Percentiles rank a stretch among this genome's conserved stretches.
Evolutionary conservation across 768 basidiomycete genomes (phyloP).

Genomic region (Russula ochroleuca): DNA sequence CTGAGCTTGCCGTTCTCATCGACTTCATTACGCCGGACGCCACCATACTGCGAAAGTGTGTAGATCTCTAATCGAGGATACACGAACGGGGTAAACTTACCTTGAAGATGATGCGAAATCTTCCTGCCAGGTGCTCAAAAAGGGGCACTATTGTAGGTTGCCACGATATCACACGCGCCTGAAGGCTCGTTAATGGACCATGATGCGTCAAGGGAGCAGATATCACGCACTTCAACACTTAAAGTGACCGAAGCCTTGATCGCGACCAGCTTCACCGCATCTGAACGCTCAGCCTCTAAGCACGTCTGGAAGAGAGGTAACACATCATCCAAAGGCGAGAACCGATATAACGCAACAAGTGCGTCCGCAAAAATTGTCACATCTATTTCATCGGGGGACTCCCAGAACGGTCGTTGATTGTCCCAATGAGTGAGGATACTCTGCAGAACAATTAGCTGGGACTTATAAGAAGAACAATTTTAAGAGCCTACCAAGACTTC

Average conservation of each 20-base stretch:
- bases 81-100: constrained; percentile 36
- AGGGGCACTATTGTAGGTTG: constrained; percentile 53
- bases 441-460: constrained; percentile 30
- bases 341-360: constrained; percentile 67
- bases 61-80: background rate
- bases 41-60: constrained; percentile 39
- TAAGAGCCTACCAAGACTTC: constrained; percentile 62
- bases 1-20: constrained; percentile 55
- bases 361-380: constrained; percentile 73
- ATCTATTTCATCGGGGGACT: constrained; percentile 64
- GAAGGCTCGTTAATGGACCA: constrained; percentile 7
- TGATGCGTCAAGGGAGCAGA: background rate
- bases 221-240: constrained; percentile 53
- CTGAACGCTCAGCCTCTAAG: constrained; percentile 71
- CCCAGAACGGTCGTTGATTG: constrained; percentile 57
- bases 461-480: constrained; percentile 21
- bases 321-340: constrained; percentile 59
- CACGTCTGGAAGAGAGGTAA: constrained; percentile 58
- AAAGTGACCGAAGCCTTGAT: constrained; percentile 70
- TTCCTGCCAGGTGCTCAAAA: constrained; percentile 41
- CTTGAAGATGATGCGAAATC: constrained; percentile 54
- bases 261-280: constrained; percentile 74
- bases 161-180: constrained; percentile 54
- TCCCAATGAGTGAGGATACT: constrained; percentile 35
- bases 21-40: constrained; percentile 55